phyloP scores from a whole-genome alignment of 192 early-diverging fungal genomes.

The Allomyces javanicus region DNA sequence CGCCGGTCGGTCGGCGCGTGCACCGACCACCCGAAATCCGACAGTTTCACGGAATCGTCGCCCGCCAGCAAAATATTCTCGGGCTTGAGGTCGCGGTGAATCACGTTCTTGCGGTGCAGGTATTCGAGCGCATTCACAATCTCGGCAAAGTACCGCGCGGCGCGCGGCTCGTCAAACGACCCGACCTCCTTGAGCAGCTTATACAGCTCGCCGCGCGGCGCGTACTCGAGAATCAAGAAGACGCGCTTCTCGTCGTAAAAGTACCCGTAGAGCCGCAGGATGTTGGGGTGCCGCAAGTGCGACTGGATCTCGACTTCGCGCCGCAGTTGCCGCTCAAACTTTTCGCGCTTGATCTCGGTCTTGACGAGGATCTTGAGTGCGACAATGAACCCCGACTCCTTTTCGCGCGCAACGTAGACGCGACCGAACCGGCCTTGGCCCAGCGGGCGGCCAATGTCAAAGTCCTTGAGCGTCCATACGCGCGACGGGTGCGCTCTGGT shows the following conservation, averaged over 20 bases:
- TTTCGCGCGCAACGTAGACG: slow-evolving; percentile 82
- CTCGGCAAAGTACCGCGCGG: slow-evolving; percentile 75
- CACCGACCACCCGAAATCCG: slow-evolving; percentile 95
- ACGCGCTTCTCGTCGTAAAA: slow-evolving; percentile 87
- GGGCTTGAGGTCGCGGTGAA: slow-evolving; percentile 93
- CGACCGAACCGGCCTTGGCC: slow-evolving; percentile 95
- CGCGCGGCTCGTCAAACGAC: slow-evolving; percentile 50
- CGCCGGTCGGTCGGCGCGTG: slow-evolving; percentile 62
- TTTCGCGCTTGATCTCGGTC: slow-evolving; percentile 45
- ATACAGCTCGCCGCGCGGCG: slow-evolving; percentile 84
- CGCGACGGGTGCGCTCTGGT: not conserved
- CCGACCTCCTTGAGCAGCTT: slow-evolving; percentile 48
- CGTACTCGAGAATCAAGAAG: slow-evolving; percentile 87
- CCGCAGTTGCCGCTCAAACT: slow-evolving; percentile 73
- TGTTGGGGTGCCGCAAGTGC: slow-evolving; percentile 67
- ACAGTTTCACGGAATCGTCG: slow-evolving; percentile 79
- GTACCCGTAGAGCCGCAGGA: slow-evolving; percentile 84
- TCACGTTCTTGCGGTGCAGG: slow-evolving; percentile 73
- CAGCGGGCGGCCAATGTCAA: slow-evolving; percentile 71
- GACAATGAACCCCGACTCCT: slow-evolving; percentile 62
- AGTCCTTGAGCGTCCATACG: slow-evolving; percentile 51
- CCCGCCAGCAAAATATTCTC: slow-evolving; percentile 79
- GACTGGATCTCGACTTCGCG: slow-evolving; percentile 92
- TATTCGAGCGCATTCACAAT: slow-evolving; percentile 70
- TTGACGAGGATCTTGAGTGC: slow-evolving; percentile 87